Percentiles rank a stretch among this genome's conserved stretches.
phyloP scores from a whole-genome alignment of 805 yeast genomes.

The Barnettozyma botsteinii region DNA sequence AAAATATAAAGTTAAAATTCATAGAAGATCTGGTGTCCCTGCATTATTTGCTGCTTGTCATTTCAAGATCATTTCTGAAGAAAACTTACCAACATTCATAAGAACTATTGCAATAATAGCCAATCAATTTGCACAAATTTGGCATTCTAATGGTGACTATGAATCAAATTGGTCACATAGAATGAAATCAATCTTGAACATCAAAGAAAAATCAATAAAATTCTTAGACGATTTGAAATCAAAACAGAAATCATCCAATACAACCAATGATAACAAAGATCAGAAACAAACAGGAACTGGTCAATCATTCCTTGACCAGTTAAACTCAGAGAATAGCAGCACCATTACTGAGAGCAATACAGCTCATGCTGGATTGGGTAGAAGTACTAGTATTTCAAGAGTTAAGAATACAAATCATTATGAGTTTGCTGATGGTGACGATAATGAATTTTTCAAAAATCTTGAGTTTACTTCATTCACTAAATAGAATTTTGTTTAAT shows the following conservation, averaged over 20 bases:
- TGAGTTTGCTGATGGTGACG: slow-evolving; percentile 20
- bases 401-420: slow-evolving; percentile 16
- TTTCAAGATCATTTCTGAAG: slow-evolving; percentile 60
- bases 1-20: slow-evolving; percentile 57
- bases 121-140: slow-evolving; percentile 66
- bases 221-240: slow-evolving; percentile 12
- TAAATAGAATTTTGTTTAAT: slow-evolving; percentile 10
- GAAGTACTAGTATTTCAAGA: slow-evolving; percentile 14
- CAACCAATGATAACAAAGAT: slow-evolving; percentile 8
- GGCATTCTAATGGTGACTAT: slow-evolving; percentile 58
- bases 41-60: slow-evolving; percentile 73
- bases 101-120: slow-evolving; percentile 63
- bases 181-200: slow-evolving; percentile 43
- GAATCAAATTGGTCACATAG: slow-evolving; percentile 66
- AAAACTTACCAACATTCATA: slow-evolving; percentile 55
- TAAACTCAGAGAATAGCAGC: slow-evolving; percentile 6
- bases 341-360: neutral
- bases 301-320: slow-evolving; percentile 22
- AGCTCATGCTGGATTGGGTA: slow-evolving; percentile 1
- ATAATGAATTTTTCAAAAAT: slow-evolving; percentile 22
- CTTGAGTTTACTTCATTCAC: slow-evolving; percentile 26
- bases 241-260: slow-evolving; percentile 5
- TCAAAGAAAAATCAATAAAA: slow-evolving; percentile 28
- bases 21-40: slow-evolving; percentile 64
- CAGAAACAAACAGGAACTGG: slow-evolving; percentile 16